A percentile compares a stretch with the other conserved stretches of the same genome.
Evolutionary conservation across 768 basidiomycete species (phyloP).

Genomic region (Mycena epipterygia): DNA sequence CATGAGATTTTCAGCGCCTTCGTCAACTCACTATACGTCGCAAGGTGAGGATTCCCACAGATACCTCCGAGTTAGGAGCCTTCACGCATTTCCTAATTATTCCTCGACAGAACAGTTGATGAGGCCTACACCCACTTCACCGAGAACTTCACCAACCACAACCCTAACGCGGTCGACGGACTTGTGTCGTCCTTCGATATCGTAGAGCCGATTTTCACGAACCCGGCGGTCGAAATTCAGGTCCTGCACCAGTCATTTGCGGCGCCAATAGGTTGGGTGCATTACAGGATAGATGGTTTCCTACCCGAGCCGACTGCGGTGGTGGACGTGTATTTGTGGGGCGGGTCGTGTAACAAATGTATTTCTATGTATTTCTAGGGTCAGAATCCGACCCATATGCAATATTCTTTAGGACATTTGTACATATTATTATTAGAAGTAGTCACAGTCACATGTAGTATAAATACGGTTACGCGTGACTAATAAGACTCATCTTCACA

Average conservation of each 20-base stretch:
- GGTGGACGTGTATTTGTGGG: slow-evolving; percentile 6
- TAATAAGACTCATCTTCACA: too few relatives aligned
- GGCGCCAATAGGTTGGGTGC: slow-evolving; percentile 18
- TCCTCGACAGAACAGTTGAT: not conserved
- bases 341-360: slow-evolving; percentile 7
- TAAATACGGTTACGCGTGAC: too few relatives aligned
- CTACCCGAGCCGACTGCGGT: not conserved
- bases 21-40: not conserved
- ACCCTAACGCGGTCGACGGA: slow-evolving; percentile 12
- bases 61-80: not conserved
- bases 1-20: not conserved
- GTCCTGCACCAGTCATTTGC: slow-evolving; percentile 4
- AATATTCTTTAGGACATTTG: too few relatives aligned
- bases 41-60: not conserved
- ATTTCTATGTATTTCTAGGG: too few relatives aligned
- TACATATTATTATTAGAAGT: too few relatives aligned
- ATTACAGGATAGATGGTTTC: slow-evolving; percentile 13
- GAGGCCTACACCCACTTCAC: slow-evolving; percentile 15
- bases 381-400: too few relatives aligned
- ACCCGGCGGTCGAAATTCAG: not conserved
- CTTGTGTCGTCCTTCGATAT: not conserved
- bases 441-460: too few relatives aligned
- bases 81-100: not conserved
- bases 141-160: slow-evolving; percentile 7
- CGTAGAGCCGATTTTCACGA: not conserved